Evolutionary conservation across 441 rosid genomes (phyloP).

Genomic region (Brassica hybrid): DNA sequence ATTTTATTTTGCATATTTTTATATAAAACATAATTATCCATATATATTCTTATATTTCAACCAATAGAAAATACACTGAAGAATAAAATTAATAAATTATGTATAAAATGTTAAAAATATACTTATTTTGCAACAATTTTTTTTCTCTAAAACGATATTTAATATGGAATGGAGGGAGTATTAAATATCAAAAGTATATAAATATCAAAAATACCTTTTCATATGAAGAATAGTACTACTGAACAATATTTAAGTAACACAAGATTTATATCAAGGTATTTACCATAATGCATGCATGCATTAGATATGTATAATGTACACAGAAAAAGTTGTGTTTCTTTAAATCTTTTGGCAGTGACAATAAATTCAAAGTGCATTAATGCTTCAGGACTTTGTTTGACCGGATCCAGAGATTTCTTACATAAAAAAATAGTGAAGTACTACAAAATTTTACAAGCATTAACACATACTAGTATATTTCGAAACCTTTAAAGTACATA

Average conservation of each 20-base stretch:
- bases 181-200: too few relatives aligned
- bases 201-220: background rate
- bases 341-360: conserved; percentile 33
- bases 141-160: too few relatives aligned
- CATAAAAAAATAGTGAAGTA: background rate
- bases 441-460: background rate
- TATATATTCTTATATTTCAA: too few relatives aligned
- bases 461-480: background rate
- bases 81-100: too few relatives aligned
- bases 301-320: background rate
- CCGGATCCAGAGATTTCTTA: conserved; percentile 27
- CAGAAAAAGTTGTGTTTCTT: background rate
- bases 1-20: too few relatives aligned
- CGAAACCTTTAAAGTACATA: background rate
- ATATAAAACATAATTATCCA: too few relatives aligned
- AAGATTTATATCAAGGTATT: background rate
- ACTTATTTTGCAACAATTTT: too few relatives aligned
- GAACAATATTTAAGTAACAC: background rate
- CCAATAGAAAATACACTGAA: too few relatives aligned
- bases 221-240: background rate
- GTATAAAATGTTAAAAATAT: too few relatives aligned
- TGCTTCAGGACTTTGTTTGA: conserved; percentile 34
- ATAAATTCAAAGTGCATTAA: conserved; percentile 30
- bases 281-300: conserved; percentile 13
- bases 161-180: too few relatives aligned